These are phyloP conservation scores for Aspergillus sp. DNA, from an alignment of 2,329 filamentous ascomycete genomes.

Conservation along the genomic window DNA sequence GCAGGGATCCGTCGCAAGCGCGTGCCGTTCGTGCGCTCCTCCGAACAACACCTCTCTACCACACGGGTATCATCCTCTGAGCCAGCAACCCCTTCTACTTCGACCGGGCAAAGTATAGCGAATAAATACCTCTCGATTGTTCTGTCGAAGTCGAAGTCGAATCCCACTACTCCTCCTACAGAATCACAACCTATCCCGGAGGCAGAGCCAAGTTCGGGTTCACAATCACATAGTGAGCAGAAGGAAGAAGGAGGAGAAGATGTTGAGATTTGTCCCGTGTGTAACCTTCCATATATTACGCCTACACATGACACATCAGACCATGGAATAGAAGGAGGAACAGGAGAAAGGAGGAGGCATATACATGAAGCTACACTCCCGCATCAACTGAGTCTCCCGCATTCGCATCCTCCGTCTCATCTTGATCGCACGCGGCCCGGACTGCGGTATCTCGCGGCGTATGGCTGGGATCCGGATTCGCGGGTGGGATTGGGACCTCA, in stretches of 20 bases:
- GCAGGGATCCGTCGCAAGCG: slow-evolving; percentile 64
- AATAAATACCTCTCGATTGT: slow-evolving; percentile 52
- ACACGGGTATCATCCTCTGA: slow-evolving; percentile 29
- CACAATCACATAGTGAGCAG: neutral
- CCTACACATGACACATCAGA: neutral
- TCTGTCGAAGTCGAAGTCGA: slow-evolving; percentile 27
- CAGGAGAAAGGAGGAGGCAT: neutral
- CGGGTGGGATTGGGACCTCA: slow-evolving; percentile 69
- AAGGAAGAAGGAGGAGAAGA: neutral
- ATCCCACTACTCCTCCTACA: neutral
- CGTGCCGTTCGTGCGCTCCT: slow-evolving; percentile 61
- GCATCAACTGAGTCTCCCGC: slow-evolving; percentile 59
- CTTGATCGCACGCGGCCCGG: slow-evolving; percentile 60
- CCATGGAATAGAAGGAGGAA: neutral
- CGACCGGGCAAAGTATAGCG: slow-evolving; percentile 33
- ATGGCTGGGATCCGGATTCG: slow-evolving; percentile 63
- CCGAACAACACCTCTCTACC: slow-evolving; percentile 39
- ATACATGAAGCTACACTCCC: slow-evolving; percentile 55
- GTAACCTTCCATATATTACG: slow-evolving; percentile 53
- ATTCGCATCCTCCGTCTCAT: slow-evolving; percentile 59
- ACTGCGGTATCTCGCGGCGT: slow-evolving; percentile 56
- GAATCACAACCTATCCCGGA: neutral
- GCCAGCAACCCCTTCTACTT: slow-evolving; percentile 13
- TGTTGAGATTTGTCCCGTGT: slow-evolving; percentile 54
- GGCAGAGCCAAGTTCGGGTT: neutral